Conservation (phyloP, 306 rosid species). For the Lupinus albus region DNA sequence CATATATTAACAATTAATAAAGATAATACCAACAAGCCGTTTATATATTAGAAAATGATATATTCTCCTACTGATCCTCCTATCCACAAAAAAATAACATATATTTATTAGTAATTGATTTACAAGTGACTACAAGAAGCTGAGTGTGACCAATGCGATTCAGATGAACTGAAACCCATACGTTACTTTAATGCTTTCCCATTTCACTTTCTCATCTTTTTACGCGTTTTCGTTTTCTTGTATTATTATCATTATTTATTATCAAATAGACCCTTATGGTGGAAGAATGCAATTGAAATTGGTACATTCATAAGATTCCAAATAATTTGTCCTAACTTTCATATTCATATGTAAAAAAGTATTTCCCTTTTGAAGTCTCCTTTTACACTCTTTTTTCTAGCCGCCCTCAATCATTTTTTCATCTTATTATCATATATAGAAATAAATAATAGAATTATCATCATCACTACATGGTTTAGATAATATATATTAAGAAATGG, state of each 20-base stretch:
- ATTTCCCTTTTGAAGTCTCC: constrained; percentile 5
- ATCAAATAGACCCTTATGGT: background rate
- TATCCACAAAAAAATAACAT: no score
- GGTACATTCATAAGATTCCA: constrained; percentile 31
- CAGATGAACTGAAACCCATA: constrained; percentile 15
- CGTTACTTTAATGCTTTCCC: constrained; percentile 35
- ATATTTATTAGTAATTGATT: no score
- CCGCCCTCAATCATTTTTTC: constrained; percentile 39
- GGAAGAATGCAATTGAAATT: constrained; percentile 31
- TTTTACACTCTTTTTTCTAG: constrained; percentile 17
- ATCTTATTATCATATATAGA: no score
- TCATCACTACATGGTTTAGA: no score
- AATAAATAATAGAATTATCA: no score
- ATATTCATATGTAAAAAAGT: constrained; percentile 11
- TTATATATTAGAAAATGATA: no score
- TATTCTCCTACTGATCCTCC: no score
- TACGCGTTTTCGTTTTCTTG: constrained; percentile 47
- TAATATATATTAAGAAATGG: no score
- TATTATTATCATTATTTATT: background rate
- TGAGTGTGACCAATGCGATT: background rate
- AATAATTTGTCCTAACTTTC: constrained; percentile 41
- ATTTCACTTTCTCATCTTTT: constrained; percentile 11
- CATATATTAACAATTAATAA: constrained; percentile 17
- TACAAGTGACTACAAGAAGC: no score
- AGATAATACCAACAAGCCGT: no score